A percentile compares a stretch with the other conserved stretches of the same genome.
phyloP scores from a whole-genome alignment of 345 rosid genomes.

The Camelina neglecta region DNA sequence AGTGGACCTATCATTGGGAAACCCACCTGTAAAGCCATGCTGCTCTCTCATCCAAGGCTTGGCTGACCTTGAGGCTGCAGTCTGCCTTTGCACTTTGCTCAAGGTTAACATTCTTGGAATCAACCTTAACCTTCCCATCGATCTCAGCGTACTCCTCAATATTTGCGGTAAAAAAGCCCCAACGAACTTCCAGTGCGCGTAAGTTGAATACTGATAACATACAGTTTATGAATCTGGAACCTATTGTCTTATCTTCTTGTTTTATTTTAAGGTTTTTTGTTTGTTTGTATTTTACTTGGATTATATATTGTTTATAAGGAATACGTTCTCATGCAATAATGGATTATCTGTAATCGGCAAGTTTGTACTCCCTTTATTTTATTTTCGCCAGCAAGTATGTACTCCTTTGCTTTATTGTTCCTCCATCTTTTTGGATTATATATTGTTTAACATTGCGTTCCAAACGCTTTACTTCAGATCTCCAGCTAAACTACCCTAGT shows the following conservation, averaged over 20 bases:
- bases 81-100: slow-evolving; percentile 58
- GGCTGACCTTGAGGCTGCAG: slow-evolving; percentile 56
- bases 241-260: slow-evolving; percentile 8
- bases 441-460: no score
- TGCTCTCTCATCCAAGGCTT: slow-evolving; percentile 51
- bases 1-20: slow-evolving; percentile 46
- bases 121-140: slow-evolving; percentile 50
- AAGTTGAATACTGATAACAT: slow-evolving; percentile 17
- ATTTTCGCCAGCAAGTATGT: background rate
- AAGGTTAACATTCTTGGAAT: slow-evolving; percentile 52
- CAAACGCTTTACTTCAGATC: no score
- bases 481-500: no score
- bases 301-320: slow-evolving; percentile 12
- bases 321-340: slow-evolving; percentile 27
- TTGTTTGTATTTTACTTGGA: background rate
- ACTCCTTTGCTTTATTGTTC: slow-evolving; percentile 26
- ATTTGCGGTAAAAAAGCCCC: slow-evolving; percentile 44
- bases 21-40: slow-evolving; percentile 50
- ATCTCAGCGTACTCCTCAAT: slow-evolving; percentile 52
- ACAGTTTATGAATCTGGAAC: slow-evolving; percentile 1
- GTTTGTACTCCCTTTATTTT: background rate
- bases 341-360: slow-evolving; percentile 18
- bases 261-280: background rate
- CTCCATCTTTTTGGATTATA: slow-evolving; percentile 16
- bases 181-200: slow-evolving; percentile 45